Conservation (phyloP, 345 rosid species). For the Populus ilicifolia region DNA sequence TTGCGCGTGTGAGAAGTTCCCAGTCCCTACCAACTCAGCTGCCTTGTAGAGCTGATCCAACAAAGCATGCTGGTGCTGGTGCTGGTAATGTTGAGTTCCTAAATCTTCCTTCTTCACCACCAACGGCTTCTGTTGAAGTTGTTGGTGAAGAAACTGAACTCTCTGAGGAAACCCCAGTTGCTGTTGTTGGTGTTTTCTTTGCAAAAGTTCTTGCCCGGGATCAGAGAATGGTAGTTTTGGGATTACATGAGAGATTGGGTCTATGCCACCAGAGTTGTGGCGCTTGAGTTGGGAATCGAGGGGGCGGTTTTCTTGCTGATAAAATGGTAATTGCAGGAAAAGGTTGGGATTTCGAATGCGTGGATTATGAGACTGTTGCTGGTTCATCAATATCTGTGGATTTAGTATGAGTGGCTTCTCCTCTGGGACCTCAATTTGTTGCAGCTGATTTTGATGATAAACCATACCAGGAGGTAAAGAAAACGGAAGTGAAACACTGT, state of each 20-base stretch:
- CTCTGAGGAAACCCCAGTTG: constrained; percentile 34
- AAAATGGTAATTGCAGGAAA: constrained; percentile 30
- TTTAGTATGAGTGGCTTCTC: constrained; percentile 37
- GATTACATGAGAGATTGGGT: constrained; percentile 21
- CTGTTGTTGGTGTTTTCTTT: constrained; percentile 28
- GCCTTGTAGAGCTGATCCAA: constrained; percentile 50
- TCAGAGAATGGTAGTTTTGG: constrained; percentile 34
- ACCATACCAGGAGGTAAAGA: constrained; percentile 27
- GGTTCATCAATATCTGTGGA: constrained; percentile 32
- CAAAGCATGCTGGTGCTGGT: constrained; percentile 31
- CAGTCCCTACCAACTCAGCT: constrained; percentile 51
- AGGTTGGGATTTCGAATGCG: constrained; percentile 32
- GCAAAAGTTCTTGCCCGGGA: constrained; percentile 31
- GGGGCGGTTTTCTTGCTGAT: constrained; percentile 26
- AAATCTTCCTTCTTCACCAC: constrained; percentile 29
- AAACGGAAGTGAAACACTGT: constrained; percentile 16
- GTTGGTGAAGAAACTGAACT: constrained; percentile 35
- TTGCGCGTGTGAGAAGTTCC: constrained; percentile 80
- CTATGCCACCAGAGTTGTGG: constrained; percentile 34
- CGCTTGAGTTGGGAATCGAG: constrained; percentile 44
- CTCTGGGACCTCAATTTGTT: constrained; percentile 29
- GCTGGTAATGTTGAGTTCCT: constrained; percentile 12
- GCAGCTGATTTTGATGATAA: constrained; percentile 26
- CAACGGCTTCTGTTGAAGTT: constrained; percentile 28
- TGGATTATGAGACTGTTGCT: constrained; percentile 29